Evolutionary conservation across 2,329 filamentous ascomycete genomes (phyloP), one percentile per base, ranked within the genome.

Genomic region (Stachybotrys chartarum): DNA sequence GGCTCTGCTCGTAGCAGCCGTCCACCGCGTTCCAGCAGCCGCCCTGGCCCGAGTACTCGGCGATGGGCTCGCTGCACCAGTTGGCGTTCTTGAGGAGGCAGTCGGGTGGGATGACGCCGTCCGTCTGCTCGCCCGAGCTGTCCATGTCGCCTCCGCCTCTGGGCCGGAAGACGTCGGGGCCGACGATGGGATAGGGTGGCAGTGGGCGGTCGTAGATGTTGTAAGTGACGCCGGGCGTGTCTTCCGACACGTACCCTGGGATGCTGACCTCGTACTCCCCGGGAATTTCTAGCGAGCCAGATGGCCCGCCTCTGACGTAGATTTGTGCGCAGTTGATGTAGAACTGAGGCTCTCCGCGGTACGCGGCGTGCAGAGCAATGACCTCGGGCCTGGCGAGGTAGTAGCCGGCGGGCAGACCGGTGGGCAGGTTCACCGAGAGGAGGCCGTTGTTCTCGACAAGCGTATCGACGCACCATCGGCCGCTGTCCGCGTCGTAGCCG

Each of bases 351-450:
- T 86, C 78, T 8, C 72, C 73, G 32, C 76, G 70, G 57, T 77
- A 70, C 8, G 83, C 85, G 51, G 82, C 73, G 62, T 91, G 87
- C 44, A 91, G 78, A 1, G 87, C 83, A 30, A 91, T 73, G 10
- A 90, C 70, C 72, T 91, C 88, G 0, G 85, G 80, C 11, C 88
- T 81, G 44, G 86, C 79, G n/a, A 91, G 80, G 68, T 90, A 91
- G 68, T 85, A 81, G 1, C 88, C 87, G 0, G 78, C 74, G 3
- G 82, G 77, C 12, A 92, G 75, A 44, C 79, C 81, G 1, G 72
- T 63, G 7, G 88, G 87, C 3, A 91, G 74, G 18, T 76, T 72
- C 56, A 88, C 78, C 5, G 81, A 83, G 12, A 91, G 72, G 18
- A 84, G 74, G 14, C 87, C 87, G 24, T 84, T 76, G 69, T 84